Evolutionary conservation across 208 protist species (phyloP).

Genomic region (Trypanosoma brucei): DNA sequence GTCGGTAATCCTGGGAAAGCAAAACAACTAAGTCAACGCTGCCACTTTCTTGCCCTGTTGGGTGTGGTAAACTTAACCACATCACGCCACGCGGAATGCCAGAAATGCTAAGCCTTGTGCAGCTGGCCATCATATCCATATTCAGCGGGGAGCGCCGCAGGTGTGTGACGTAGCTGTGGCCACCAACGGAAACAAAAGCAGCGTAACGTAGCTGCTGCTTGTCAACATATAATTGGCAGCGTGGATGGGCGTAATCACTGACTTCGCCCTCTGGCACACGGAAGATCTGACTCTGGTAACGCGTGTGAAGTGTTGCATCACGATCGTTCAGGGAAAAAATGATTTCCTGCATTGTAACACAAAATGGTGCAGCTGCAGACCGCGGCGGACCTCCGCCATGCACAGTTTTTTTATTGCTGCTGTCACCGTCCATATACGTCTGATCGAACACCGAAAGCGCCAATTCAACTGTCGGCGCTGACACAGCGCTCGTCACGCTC

Average conservation of each 20-base stretch:
- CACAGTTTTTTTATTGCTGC: not conserved
- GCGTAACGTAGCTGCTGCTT: conserved; percentile 8
- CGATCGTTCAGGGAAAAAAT: conserved; percentile 24
- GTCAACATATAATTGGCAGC: conserved; percentile 16
- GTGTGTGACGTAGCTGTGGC: conserved; percentile 17
- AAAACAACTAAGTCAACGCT: conserved; percentile 21
- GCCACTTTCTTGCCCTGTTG: not conserved
- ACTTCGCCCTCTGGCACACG: conserved; percentile 1
- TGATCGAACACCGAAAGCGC: conserved; percentile 56
- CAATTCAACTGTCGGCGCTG: conserved; percentile 35
- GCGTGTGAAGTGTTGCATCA: conserved; percentile 3
- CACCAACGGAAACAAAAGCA: conserved; percentile 9
- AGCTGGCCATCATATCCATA: conserved; percentile 17
- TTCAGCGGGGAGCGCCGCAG: conserved; percentile 14
- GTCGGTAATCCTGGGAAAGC: conserved; percentile 28
- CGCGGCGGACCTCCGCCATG: not conserved
- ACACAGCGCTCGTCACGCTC: conserved; percentile 18
- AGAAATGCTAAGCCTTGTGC: conserved; percentile 8
- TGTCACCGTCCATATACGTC: conserved; percentile 16
- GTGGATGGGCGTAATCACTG: not conserved
- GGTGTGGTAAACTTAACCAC: conserved; percentile 16
- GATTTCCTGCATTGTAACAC: conserved; percentile 29
- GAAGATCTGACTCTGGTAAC: conserved; percentile 24
- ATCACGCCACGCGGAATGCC: conserved; percentile 9
- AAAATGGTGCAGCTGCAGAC: not conserved